Conservation (phyloP, 2,329 filamentous ascomycete genomes). For the Catunica adiposa region DNA sequence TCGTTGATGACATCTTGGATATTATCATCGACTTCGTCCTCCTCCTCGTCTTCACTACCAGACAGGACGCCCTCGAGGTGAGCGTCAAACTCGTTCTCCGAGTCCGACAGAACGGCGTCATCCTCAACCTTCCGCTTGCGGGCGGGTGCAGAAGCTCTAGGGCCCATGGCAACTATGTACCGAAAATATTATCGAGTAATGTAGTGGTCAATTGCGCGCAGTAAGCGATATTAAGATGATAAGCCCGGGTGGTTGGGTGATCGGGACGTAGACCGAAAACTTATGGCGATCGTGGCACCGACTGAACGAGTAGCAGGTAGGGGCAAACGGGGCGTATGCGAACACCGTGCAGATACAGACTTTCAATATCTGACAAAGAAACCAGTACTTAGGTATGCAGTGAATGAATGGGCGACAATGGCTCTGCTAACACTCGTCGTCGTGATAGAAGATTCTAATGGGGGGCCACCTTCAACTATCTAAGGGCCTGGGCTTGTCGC, state of each 20-base stretch:
- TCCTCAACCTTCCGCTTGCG: constrained; percentile 50
- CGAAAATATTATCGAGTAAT: background rate
- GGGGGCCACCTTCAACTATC: background rate
- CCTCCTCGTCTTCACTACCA: constrained; percentile 40
- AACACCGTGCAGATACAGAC: too few relatives aligned
- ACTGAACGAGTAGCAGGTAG: too few relatives aligned
- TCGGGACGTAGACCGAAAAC: too few relatives aligned
- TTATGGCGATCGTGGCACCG: too few relatives aligned
- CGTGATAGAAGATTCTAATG: background rate
- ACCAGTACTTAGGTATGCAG: too few relatives aligned
- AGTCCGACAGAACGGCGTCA: constrained; percentile 28
- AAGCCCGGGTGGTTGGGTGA: background rate
- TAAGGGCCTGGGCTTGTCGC: background rate
- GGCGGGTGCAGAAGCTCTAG: constrained; percentile 15
- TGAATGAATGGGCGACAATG: background rate
- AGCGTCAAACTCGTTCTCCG: constrained; percentile 44
- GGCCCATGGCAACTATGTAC: background rate
- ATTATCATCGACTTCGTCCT: constrained; percentile 26
- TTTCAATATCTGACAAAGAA: too few relatives aligned
- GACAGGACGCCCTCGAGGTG: constrained; percentile 40
- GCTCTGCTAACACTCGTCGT: background rate
- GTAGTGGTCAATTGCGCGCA: background rate
- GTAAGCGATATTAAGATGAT: background rate
- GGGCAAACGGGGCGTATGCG: too few relatives aligned
- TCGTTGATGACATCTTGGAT: constrained; percentile 21